Base-by-base conservation (phyloP, 176 grass and related monocot genomes). In the Melocanna baccifera region DNA sequence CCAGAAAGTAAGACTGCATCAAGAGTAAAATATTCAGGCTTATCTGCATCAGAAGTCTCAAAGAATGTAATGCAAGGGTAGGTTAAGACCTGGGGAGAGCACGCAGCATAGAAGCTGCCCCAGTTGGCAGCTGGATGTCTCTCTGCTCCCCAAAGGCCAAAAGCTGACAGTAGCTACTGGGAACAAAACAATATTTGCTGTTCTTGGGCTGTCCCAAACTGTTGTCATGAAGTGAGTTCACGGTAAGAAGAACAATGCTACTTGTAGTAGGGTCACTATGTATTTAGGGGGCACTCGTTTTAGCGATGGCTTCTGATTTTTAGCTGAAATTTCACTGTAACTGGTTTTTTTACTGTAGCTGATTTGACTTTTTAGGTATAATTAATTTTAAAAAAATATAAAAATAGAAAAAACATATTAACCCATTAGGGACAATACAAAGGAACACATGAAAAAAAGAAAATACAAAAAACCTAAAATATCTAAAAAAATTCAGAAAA, bases 51-150 rank as follows among this genome's bases (percentile, higher is more conserved):
- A 74, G 48, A 67, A 43, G 46, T n/a, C 28, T 57, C 48, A 78
- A 67, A 83, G 10, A 72, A 86, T 58, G 12, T 15, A 69, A 53
- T 29, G 28, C 18, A 88, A 40, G 81, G 51, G 51, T 63, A 70
- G 63, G 73, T 81, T 46, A 70, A 59, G 61, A 73, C 26, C 57
- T 69, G 28, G 57, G 67, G 12, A 90, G 40, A 59, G 43, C 41
- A 64, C 8, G 37, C 57, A 67, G 61, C 50, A 87, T 79, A 65
- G 41, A 73, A 78, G 37, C 58, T 83, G 61, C 79, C 26, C 73
- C 67, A 73, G 88, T 67, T 79, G 58, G 84, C 86, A 66, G 67
- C 79, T 83, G 57, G 61, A 55, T 75, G 77, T 76, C 77, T 62
- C 52, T 23, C 62, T 89, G 41, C 69, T 80, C 30, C 61, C 22